Evolutionary conservation across 2,329 filamentous ascomycete species (phyloP), one percentile per base, ranked within the genome.

Genomic region (Fusarium pseudocircinatum): DNA sequence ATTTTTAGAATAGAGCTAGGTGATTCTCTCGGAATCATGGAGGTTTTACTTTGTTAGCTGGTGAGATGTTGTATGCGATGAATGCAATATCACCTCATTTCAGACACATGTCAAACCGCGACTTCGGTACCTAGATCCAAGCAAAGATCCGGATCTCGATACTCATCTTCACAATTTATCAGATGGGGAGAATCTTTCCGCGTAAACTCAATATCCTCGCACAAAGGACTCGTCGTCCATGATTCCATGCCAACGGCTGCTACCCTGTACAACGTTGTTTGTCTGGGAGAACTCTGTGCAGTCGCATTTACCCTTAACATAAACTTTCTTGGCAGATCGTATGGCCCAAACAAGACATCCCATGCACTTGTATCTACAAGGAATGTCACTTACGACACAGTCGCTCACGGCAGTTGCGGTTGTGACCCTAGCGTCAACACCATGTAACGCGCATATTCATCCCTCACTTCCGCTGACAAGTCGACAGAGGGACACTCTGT

Each of bases 331-430:
- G 46, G 40, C 10, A 54, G 57, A 62, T 54, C 34, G 24, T 39
- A 24, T n/a, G 22, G 18, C 42, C 24, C 18, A 54, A 61, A 42
- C 22, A 44, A 56, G 42, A 39, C 26, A 37, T 30, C 32, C 32
- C 26, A 42, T 43, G 24, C 37, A 43, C 24, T 36, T 22, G n/a
- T 20, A 39, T 30, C 60, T 26, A 42, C 32, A 46, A 20, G 28
- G 15, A 46, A 43, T n/a, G 22, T 18, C 10, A 28, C 46, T 24
- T 20, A 46, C 34, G 37, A 47, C 7, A 56, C 28, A 24, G 36
- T 26, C 26, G 30, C 49, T 28, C 24, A 49, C 67, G 67, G 67
- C 67, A 69, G 67, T 69, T 69, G 50, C 32, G 20, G 30, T 53
- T 22, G 28, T 50, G 16, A 15, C 44, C 34, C 24, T 63, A 52